Percentiles rank a stretch among this genome's conserved stretches.
phyloP scores from a whole-genome alignment of 1,284 basidiomycete species.

The Peniophora sp. region DNA sequence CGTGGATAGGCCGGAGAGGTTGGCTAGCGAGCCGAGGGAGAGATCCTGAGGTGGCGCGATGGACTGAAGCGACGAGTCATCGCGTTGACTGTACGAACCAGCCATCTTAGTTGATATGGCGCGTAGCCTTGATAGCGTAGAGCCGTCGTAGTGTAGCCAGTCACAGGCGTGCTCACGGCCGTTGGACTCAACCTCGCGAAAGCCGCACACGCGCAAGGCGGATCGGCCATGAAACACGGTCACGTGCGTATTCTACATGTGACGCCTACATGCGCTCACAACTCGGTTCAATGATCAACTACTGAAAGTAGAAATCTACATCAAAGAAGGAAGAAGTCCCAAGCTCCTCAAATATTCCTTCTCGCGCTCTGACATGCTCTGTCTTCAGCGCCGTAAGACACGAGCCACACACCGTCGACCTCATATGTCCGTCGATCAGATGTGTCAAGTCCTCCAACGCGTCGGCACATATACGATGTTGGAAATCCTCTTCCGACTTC shows the following conservation, averaged over 20 bases:
- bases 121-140: too few relatives aligned
- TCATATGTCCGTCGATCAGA: not conserved
- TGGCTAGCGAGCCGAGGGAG: constrained; percentile 48
- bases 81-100: not conserved
- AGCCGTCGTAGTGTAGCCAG: too few relatives aligned
- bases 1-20: constrained; percentile 41
- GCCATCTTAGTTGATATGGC: not conserved
- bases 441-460: not conserved
- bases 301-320: not conserved
- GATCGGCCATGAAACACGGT: too few relatives aligned
- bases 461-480: not conserved
- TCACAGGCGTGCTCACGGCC: too few relatives aligned
- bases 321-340: not conserved
- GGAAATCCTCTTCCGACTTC: not conserved
- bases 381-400: not conserved
- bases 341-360: not conserved
- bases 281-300: too few relatives aligned
- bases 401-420: not conserved
- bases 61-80: not conserved
- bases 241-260: too few relatives aligned
- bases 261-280: too few relatives aligned
- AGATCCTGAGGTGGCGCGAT: constrained; percentile 41
- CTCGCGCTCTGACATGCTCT: not conserved
- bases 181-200: too few relatives aligned
- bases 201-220: too few relatives aligned